A percentile compares a stretch with the other conserved stretches of the same genome.
These are phyloP conservation scores for Antitrichia curtipendula DNA, from an alignment of 225 moss, liverwort and hornwort species.

Conservation along the genomic window DNA sequence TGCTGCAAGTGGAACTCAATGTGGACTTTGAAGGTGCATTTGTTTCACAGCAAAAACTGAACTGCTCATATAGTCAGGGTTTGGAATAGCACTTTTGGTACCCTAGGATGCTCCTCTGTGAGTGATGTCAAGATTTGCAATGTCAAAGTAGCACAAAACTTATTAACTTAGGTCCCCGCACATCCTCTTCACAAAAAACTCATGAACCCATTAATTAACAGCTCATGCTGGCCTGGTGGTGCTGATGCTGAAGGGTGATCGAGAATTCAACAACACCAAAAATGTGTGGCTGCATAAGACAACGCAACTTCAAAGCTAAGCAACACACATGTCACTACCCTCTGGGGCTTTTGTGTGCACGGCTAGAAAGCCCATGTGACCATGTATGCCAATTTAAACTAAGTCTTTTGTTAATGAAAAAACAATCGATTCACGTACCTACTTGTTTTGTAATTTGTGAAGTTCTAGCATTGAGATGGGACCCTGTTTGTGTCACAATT, in stretches of 20 bases:
- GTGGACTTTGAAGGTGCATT: too few relatives aligned
- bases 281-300: background rate
- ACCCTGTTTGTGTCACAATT: fast-evolving
- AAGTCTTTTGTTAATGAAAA: too few relatives aligned
- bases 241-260: background rate
- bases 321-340: background rate
- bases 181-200: background rate
- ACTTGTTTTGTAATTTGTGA: background rate
- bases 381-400: too few relatives aligned
- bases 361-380: background rate
- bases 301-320: background rate
- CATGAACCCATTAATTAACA: background rate
- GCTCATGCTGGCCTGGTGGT: background rate
- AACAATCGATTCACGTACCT: background rate
- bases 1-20: too few relatives aligned
- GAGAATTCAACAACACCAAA: too few relatives aligned
- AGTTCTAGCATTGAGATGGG: background rate
- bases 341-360: background rate
- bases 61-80: too few relatives aligned
- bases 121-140: too few relatives aligned
- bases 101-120: too few relatives aligned
- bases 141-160: too few relatives aligned
- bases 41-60: too few relatives aligned
- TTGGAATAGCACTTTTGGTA: background rate
- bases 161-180: background rate